Conservation (phyloP, 495 filamentous ascomycete genomes). For the Hypoxylon fragiforme region DNA sequence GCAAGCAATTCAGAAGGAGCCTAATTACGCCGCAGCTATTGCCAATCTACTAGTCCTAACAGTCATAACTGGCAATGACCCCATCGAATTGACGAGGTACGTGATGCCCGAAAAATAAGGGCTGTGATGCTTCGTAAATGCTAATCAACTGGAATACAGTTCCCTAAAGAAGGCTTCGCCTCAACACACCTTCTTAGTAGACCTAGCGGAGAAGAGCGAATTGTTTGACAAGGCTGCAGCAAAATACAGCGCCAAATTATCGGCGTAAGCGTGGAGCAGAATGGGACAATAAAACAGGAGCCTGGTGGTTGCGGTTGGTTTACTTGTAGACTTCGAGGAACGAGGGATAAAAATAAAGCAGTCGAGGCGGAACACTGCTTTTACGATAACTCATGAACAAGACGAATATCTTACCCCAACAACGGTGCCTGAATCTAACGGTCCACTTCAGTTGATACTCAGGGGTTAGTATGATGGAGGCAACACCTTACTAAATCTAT, state of each 20-base stretch:
- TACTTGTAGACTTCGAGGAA: conserved; percentile 18
- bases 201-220: conserved; percentile 74
- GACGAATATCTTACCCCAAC: conserved; percentile 6
- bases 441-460: too few relatives aligned
- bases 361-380: neutral
- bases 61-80: conserved; percentile 71
- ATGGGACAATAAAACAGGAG: neutral
- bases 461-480: too few relatives aligned
- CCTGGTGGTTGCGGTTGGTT: conserved; percentile 3
- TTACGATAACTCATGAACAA: conserved; percentile 24
- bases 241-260: conserved; percentile 75
- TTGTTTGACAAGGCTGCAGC: conserved; percentile 78
- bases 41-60: conserved; percentile 81
- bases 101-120: conserved; percentile 19
- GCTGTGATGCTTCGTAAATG: conserved; percentile 11
- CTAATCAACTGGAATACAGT: conserved; percentile 42
- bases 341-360: conserved; percentile 7
- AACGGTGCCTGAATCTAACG: neutral
- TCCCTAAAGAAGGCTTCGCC: conserved; percentile 60
- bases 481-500: too few relatives aligned
- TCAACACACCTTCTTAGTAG: conserved; percentile 66
- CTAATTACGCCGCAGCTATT: conserved; percentile 69
- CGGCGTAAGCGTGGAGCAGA: conserved; percentile 47
- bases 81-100: conserved; percentile 62
- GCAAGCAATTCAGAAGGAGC: conserved; percentile 74